Evolutionary conservation across 2,329 filamentous ascomycete species (phyloP), one percentile per base, ranked within the genome.

Genomic region (Penicillium sp.): DNA sequence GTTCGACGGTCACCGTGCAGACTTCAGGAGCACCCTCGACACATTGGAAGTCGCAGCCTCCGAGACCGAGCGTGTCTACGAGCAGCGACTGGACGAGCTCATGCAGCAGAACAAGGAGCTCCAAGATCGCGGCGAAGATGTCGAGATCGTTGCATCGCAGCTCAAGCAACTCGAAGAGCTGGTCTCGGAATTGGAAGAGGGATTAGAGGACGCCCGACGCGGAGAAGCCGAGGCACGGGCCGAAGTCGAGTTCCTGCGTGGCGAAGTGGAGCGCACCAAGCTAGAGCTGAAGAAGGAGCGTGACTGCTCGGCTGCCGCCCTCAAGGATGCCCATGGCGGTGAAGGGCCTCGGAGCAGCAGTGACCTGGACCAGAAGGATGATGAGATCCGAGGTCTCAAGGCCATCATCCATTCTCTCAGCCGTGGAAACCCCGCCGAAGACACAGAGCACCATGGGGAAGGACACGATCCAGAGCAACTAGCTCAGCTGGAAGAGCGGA

Each of bases 381-480:
- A 99, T 66, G 94, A 99, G 77, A 97, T 99, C 67, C 85, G 93
- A 58, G 94, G 94, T 44, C 83, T 99, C 61, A 99, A 97, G 75
- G 93, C 94, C 42, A 97, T 99, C 69, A 97, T 99, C 57, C 93
- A 97, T 75, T 96, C 91, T 16, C 81, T 99, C 36, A 96, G 92
- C 71, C 84, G 91, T 57, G 91, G 73, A 24, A 74, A 73, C 29
- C 63, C 69, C 13, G 59, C 67, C 22, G 54, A 65, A 34, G 56
- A 65, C 60, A 31, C 68, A 72, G 56, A 71, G 4, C 31, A 71
- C 54, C 16, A 21, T 40, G 68, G 64, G 16, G 52, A 66, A 31
- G 62, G 84, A 5, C 79, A 79, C 32, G 79, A 86, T 48, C 43
- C 63, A 8, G 84, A 87, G 47, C 83, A 85, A 29, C 71, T 84